A percentile compares a stretch with the other conserved stretches of the same genome.
phyloP scores from a whole-genome alignment of 768 basidiomycete species.

The Postia placenta region DNA sequence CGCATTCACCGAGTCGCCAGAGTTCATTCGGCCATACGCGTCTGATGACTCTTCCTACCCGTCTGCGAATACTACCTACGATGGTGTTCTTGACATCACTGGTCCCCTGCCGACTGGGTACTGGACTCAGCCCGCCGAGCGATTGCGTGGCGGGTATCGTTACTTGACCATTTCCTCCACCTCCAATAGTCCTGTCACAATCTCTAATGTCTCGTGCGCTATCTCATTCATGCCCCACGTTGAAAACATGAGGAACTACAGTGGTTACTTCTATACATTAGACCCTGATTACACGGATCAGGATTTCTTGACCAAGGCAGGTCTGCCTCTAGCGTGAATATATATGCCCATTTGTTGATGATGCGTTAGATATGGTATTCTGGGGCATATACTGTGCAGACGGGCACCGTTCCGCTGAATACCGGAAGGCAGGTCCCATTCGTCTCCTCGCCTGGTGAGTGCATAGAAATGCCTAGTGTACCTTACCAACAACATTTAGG shows the following conservation, averaged over 20 bases:
- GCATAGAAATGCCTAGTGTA: background rate
- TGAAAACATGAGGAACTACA: conserved; percentile 39
- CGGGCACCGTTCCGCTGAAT: conserved; percentile 44
- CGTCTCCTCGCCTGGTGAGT: conserved; percentile 30
- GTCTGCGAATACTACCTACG: conserved; percentile 37
- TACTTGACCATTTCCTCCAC: conserved; percentile 44
- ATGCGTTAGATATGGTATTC: conserved; percentile 53
- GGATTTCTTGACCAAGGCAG: conserved; percentile 43
- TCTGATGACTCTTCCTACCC: conserved; percentile 41
- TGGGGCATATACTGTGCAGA: conserved; percentile 57
- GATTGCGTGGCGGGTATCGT: conserved; percentile 47
- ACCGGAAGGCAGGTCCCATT: conserved; percentile 46
- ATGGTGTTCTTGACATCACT: conserved; percentile 35
- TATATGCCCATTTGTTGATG: background rate
- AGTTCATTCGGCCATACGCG: conserved; percentile 44
- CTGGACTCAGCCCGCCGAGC: conserved; percentile 43
- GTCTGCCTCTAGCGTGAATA: background rate
- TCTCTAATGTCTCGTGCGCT: conserved; percentile 44
- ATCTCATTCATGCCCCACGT: conserved; percentile 53
- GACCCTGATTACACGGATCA: conserved; percentile 40
- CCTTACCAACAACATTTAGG: conserved; percentile 20
- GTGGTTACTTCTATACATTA: conserved; percentile 45
- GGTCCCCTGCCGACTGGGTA: conserved; percentile 31
- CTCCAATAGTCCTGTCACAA: conserved; percentile 26
- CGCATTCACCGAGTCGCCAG: conserved; percentile 53